Base-by-base conservation (phyloP, 306 rosid genomes). In the Fragaria ananassa region DNA sequence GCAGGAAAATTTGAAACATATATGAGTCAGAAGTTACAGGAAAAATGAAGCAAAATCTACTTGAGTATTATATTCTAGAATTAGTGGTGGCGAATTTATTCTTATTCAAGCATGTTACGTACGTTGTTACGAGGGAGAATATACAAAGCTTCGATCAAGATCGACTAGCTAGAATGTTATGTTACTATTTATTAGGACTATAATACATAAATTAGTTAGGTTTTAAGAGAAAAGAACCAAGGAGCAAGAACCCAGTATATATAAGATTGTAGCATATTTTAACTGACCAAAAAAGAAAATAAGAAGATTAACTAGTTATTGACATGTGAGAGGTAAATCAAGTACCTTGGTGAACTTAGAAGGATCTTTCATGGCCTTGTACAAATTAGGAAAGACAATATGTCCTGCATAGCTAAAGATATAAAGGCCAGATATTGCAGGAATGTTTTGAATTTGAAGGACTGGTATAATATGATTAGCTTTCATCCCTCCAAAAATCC, bases 351-450 rank as follows among this genome's bases (percentile, higher is more conserved):
- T 88, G 76, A 90, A 92, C 81, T 83, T 90, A 50, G 92, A 86
- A n/a, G 97, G 97, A 60, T 92, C 93, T 81, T 83, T 92, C 97
- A 92, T 92, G 82, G 92, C 56, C 41, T 79, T 86, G 74, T 90
- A 88, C n/a, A 92, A 76, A 71, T 90, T 50, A 62, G 96, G 96
- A 78, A 92, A 88, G 42, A 92, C 96, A 46, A 88, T 56, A 57
- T 92, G 97, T 45, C 96, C 96, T 37, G 89, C 92, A 77, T 71
- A 90, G 76, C 92, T 53, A 67, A 84, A 92, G 13, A 87, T 54
- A 62, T 81, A 88, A 35, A 92, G 81, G 17, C 97, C 97, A 74
- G 96, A 92, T 25, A 88, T 75, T 42, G 88, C 79, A 62, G 96
- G 93, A 81, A 87, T 81, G 21, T 86, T 92, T 8, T 71, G 88